Base-by-base conservation (phyloP, 2,329 filamentous ascomycete species). In the Aureobasidium sp. region DNA sequence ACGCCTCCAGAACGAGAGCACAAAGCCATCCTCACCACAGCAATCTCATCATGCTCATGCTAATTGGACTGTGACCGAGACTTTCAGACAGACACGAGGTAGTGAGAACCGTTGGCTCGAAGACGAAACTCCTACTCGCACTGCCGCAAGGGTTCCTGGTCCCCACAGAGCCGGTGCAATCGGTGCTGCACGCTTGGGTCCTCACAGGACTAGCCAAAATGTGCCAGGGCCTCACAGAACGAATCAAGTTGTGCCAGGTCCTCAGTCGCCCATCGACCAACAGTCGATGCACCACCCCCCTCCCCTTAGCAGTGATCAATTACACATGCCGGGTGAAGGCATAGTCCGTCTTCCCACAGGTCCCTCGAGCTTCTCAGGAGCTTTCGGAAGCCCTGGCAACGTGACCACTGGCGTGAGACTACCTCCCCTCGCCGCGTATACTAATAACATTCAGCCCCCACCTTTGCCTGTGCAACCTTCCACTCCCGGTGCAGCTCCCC, bases 81-180 rank as follows among this genome's bases (percentile, higher is more conserved):
- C 72, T 0, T 74, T 73, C 67, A 72, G 70, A 66, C 69, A 73
- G 65, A 73, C 71, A 4, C 65, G 67, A 17, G 57, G 63, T n/a
- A 64, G 66, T 24, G 59, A 66, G 50, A 37, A 56, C 41, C 64
- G 64, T 34, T 68, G 64, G 55, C 68, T 71, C 47, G 71, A 71
- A 37, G 70, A 60, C 1, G 41, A 46, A 15, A 57, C 53, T 46
- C 53, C 53, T 15, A 66, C 68, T 29, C 70, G 72, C 26, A 64
- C 44, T 48, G 26, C 29, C 6, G n/a, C 34, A 59, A 37, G 37
- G 32, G 17, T 24, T 34, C 41, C 27, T 5, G 53, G 39, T 5
- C 36, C 57, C 20, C 57, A 60, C n/a, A 39, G 41, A 51, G 39
- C 57, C 32, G 57, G 57, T 17, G 46, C 37, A 20, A 60, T 60